Evolutionary conservation across 345 rosid species (phyloP).

Genomic region (Kandelia obovata): DNA sequence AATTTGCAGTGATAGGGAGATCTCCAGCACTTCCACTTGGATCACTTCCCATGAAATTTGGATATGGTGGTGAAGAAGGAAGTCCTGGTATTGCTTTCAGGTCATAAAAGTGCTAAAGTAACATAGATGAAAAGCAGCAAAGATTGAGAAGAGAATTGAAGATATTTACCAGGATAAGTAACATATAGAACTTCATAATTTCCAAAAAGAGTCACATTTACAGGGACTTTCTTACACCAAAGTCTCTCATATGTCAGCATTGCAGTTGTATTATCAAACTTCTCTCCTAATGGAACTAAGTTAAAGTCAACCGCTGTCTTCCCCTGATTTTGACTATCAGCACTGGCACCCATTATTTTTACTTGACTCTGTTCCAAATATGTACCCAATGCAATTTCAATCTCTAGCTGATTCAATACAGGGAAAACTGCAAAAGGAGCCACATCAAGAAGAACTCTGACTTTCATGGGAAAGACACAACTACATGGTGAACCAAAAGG

Average conservation of each 20-base stretch:
- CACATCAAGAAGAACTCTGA: slow-evolving; percentile 73
- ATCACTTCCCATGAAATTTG: slow-evolving; percentile 45
- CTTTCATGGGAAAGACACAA: slow-evolving; percentile 95
- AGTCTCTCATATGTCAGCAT: slow-evolving; percentile 72
- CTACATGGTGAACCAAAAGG: slow-evolving; percentile 97
- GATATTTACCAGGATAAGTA: slow-evolving; percentile 74
- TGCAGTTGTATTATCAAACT: slow-evolving; percentile 95
- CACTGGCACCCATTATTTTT: slow-evolving; percentile 95
- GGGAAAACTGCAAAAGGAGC: slow-evolving; percentile 87
- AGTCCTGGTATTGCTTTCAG: slow-evolving; percentile 47
- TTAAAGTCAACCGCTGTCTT: slow-evolving; percentile 78
- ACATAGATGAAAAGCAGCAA: slow-evolving; percentile 10
- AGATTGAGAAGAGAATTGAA: slow-evolving; percentile 18
- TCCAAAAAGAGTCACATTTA: slow-evolving; percentile 78
- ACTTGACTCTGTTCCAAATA: slow-evolving; percentile 97
- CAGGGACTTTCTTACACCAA: slow-evolving; percentile 66
- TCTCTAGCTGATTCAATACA: slow-evolving; percentile 80
- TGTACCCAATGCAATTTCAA: slow-evolving; percentile 90
- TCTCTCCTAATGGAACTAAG: slow-evolving; percentile 96
- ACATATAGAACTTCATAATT: slow-evolving; percentile 67
- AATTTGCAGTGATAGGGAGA: slow-evolving; percentile 67
- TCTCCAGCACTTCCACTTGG: slow-evolving; percentile 66
- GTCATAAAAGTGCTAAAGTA: slow-evolving; percentile 19
- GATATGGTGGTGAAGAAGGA: slow-evolving; percentile 78
- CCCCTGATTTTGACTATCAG: slow-evolving; percentile 88